A percentile compares a stretch with the other conserved stretches of the same genome.
These are phyloP conservation scores for Eutrema heterophyllum DNA, from an alignment of 345 rosid genomes.

Conservation along the genomic window DNA sequence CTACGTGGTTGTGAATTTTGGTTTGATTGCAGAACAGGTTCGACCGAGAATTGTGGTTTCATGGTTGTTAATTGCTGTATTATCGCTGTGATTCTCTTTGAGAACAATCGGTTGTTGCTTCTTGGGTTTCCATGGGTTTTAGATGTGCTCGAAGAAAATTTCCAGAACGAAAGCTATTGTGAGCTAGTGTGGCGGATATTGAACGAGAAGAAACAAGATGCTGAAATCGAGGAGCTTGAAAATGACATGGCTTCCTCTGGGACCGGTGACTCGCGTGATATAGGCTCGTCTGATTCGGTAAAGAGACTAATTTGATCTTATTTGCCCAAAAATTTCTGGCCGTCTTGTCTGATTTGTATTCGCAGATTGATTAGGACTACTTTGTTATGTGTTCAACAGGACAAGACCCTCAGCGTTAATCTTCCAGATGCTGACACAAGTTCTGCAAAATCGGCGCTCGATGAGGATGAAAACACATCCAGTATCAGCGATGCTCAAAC, in stretches of 20 bases:
- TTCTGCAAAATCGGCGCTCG: constrained; percentile 16
- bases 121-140: neutral
- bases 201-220: constrained; percentile 45
- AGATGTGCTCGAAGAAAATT: constrained; percentile 64
- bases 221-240: constrained; percentile 50
- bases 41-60: neutral
- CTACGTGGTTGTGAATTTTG: constrained; percentile 41
- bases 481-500: constrained; percentile 29
- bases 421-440: constrained; percentile 23
- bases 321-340: neutral
- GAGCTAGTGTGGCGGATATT: constrained; percentile 47
- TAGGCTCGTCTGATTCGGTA: constrained; percentile 48
- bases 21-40: constrained; percentile 54
- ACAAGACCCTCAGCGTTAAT: constrained; percentile 24
- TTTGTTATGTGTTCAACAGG: constrained; percentile 23
- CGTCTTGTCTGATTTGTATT: neutral
- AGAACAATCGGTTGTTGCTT: neutral
- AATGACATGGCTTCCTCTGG: constrained; percentile 45
- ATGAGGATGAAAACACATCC: constrained; percentile 23
- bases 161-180: constrained; percentile 52
- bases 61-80: neutral
- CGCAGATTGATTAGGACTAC: neutral
- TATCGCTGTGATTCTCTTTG: neutral
- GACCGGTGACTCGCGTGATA: constrained; percentile 46
- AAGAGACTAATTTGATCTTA: constrained; percentile 29